Evolutionary conservation across 2,329 filamentous ascomycete genomes (phyloP).

Genomic region (Verticillium zaregamsianum): DNA sequence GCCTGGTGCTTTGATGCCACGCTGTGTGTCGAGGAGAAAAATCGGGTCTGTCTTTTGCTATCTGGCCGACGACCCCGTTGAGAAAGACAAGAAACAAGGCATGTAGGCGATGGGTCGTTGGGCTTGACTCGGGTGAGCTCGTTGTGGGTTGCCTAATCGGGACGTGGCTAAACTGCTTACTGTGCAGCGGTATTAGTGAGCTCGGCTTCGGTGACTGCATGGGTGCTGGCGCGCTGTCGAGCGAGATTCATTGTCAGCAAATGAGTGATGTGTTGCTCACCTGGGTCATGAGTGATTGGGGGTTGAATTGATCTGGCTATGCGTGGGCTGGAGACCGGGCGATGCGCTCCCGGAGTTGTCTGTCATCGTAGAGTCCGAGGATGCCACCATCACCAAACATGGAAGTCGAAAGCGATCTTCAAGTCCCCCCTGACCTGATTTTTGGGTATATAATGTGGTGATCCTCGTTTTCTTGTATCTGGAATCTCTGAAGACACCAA

Average conservation of each 20-base stretch:
- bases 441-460: not conserved
- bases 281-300: no score
- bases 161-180: not conserved
- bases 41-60: no score
- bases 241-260: not conserved
- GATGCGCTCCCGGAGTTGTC: no score
- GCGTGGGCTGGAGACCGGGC: no score
- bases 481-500: not conserved
- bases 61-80: no score
- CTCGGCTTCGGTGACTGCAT: not conserved
- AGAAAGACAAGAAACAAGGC: no score
- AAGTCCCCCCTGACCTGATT: not conserved
- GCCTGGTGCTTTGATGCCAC: not conserved
- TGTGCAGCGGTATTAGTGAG: not conserved
- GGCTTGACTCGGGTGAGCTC: not conserved
- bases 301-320: no score
- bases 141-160: not conserved
- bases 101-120: not conserved
- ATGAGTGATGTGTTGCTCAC: not conserved
- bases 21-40: not conserved
- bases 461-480: not conserved
- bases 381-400: no score
- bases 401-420: not conserved
- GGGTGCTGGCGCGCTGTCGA: not conserved
- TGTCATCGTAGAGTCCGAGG: no score